Conservation (phyloP, 805 yeast genomes). For the Myxozyma nipponensis region DNA sequence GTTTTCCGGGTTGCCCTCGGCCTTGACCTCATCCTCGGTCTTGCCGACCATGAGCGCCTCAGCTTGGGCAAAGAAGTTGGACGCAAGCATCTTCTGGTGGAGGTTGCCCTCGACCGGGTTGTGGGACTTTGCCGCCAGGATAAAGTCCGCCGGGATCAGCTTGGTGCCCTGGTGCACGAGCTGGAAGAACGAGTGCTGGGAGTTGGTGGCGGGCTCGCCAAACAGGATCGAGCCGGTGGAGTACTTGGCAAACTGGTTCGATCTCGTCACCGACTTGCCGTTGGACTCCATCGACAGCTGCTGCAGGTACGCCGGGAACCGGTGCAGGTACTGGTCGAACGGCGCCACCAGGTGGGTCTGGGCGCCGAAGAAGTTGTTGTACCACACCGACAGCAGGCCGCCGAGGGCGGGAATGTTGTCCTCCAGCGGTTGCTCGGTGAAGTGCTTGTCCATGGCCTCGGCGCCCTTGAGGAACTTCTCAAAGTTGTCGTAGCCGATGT, state of each 20-base stretch:
- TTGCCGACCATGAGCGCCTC: constrained; percentile 98
- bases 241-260: constrained; percentile 84
- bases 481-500: constrained; percentile 93
- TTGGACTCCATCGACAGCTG: constrained; percentile 98
- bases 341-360: constrained; percentile 99
- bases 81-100: constrained; percentile 98
- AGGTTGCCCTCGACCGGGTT: constrained; percentile 92
- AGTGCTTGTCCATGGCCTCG: constrained; percentile 93
- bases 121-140: constrained; percentile 94
- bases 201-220: constrained; percentile 98
- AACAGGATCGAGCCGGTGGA: constrained; percentile 93
- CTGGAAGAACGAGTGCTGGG: constrained; percentile 99
- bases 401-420: constrained; percentile 90
- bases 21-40: constrained; percentile 39
- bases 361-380: constrained; percentile 96
- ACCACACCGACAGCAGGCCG: constrained; percentile 94
- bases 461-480: constrained; percentile 93
- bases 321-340: constrained; percentile 96
- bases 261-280: constrained; percentile 96
- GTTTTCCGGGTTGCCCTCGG: constrained; percentile 44
- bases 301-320: constrained; percentile 99
- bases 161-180: constrained; percentile 98
- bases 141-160: constrained; percentile 94
- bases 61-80: constrained; percentile 97
- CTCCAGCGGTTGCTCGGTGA: constrained; percentile 76